A percentile compares a stretch with the other conserved stretches of the same genome.
phyloP scores from a whole-genome alignment of 345 rosid genomes.

The Eucalyptus regnans region DNA sequence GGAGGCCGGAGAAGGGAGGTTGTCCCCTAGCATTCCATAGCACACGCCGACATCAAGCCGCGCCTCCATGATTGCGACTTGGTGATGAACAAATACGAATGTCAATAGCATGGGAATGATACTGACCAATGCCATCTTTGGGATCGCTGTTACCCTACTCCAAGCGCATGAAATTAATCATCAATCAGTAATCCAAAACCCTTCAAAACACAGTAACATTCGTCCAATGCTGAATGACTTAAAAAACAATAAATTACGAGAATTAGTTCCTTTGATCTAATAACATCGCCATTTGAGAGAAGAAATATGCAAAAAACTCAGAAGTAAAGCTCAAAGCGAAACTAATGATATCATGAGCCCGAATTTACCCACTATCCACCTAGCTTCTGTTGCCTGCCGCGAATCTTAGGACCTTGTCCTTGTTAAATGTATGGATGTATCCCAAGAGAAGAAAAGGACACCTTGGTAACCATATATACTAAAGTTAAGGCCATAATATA shows the following conservation, averaged over 20 bases:
- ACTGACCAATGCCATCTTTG: background rate
- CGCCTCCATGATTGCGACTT: background rate
- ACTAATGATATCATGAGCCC: background rate
- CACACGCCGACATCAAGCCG: background rate
- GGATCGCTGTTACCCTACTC: background rate
- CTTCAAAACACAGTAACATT: background rate
- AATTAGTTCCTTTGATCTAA: background rate
- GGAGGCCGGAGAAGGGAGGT: conserved; percentile 4
- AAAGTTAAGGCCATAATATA: background rate
- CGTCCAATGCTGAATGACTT: background rate
- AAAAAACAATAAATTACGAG: background rate
- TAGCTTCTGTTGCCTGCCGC: background rate
- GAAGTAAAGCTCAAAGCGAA: background rate
- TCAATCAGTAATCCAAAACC: background rate
- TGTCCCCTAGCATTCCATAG: background rate
- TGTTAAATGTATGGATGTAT: background rate
- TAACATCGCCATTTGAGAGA: background rate
- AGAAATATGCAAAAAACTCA: background rate
- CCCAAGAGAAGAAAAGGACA: background rate
- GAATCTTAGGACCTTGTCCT: background rate
- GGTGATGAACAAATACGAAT: background rate
- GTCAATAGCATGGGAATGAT: background rate
- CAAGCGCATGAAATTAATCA: background rate
- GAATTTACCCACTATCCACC: background rate
- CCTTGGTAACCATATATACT: background rate